phyloP scores from a whole-genome alignment of 495 filamentous ascomycete species.

The Penicillium argentinense region DNA sequence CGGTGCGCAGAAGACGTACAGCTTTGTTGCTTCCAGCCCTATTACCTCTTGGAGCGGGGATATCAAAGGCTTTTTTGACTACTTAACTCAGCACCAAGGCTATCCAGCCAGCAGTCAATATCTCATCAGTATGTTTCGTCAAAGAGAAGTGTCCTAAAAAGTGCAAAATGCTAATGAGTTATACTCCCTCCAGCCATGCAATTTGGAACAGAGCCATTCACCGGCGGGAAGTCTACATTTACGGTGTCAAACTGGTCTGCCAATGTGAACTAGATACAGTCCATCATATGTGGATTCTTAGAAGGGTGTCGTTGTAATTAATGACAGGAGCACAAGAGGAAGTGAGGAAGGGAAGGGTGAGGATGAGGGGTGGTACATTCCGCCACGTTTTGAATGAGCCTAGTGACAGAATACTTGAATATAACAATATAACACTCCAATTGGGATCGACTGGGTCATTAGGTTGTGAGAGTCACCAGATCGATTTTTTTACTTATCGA shows the following conservation, averaged over 20 bases:
- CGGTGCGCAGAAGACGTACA: conserved; percentile 42
- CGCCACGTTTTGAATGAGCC: no score
- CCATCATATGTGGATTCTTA: not conserved
- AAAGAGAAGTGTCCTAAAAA: not conserved
- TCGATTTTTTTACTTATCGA: no score
- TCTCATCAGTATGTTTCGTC: conserved; percentile 41
- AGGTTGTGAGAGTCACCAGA: no score
- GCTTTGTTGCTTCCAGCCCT: conserved; percentile 38
- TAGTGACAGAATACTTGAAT: no score
- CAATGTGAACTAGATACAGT: not conserved
- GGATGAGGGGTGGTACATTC: not conserved
- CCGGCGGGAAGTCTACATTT: conserved; percentile 25
- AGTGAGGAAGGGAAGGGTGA: not conserved
- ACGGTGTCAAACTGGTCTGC: conserved; percentile 18
- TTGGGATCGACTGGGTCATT: no score
- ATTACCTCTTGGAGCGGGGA: conserved; percentile 35
- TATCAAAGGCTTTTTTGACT: conserved; percentile 45
- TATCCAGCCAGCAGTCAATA: conserved; percentile 43
- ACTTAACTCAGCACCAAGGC: conserved; percentile 32
- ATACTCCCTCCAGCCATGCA: conserved; percentile 29
- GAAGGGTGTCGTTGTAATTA: not conserved
- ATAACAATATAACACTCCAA: no score
- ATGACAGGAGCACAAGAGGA: not conserved
- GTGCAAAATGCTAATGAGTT: conserved; percentile 2
- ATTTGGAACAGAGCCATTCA: conserved; percentile 49